Conservation (phyloP, 805 yeast species). For the Pichia gijzeniarum region DNA sequence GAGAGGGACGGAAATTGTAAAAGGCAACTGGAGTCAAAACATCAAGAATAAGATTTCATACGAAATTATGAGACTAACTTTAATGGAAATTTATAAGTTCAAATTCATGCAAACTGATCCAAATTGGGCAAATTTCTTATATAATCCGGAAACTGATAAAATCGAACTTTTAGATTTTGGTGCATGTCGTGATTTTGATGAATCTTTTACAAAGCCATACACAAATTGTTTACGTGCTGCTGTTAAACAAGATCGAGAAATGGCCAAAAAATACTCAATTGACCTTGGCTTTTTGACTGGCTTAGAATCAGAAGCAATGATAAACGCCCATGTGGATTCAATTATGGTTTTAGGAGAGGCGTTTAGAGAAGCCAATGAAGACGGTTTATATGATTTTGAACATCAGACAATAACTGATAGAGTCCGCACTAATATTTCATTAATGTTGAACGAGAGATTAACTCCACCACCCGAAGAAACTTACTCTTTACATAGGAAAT, state of each 20-base stretch:
- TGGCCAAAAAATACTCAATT: conserved; percentile 57
- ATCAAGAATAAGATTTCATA: conserved; percentile 77
- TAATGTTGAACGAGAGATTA: conserved; percentile 86
- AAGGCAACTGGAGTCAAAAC: conserved; percentile 68
- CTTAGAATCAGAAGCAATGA: conserved; percentile 79
- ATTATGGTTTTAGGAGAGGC: conserved; percentile 91
- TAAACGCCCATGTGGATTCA: conserved; percentile 87
- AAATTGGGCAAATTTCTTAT: conserved; percentile 96
- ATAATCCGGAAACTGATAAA: conserved; percentile 61
- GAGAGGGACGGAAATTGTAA: conserved; percentile 77
- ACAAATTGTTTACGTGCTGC: conserved; percentile 70
- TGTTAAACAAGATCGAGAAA: conserved; percentile 55
- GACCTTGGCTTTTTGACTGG: conserved; percentile 89
- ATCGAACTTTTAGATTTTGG: conserved; percentile 93
- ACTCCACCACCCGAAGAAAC: conserved; percentile 99
- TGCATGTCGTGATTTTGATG: conserved; percentile 77
- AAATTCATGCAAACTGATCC: conserved; percentile 98
- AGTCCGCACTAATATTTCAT: conserved; percentile 77
- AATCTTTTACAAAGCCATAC: conserved; percentile 63
- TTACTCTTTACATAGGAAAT: conserved; percentile 89
- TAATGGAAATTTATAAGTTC: conserved; percentile 77
- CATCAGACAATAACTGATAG: conserved; percentile 91
- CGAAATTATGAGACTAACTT: conserved; percentile 78
- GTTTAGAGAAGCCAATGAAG: conserved; percentile 48
- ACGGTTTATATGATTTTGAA: conserved; percentile 62